Conservation (phyloP, 139 green algal genomes). For the Astrephomene gubernaculifera region DNA sequence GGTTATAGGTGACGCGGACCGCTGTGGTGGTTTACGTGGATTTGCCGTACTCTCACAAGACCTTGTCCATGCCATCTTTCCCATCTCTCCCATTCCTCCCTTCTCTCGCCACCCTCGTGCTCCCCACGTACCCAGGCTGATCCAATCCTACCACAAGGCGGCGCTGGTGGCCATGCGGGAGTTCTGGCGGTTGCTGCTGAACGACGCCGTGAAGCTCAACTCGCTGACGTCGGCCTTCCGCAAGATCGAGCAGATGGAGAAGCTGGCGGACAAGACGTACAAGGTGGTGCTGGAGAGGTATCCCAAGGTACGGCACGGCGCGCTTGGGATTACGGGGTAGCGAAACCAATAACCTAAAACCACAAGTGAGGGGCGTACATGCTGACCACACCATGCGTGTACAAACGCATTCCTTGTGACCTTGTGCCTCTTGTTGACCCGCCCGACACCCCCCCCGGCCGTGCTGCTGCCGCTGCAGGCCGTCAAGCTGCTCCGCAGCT, state of each 20-base stretch:
- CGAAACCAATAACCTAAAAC: too few species aligned
- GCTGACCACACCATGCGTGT: too few species aligned
- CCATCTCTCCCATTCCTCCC: background rate
- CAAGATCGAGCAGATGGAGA: constrained; percentile 51
- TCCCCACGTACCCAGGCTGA: constrained; percentile 11
- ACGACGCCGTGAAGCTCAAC: constrained; percentile 47
- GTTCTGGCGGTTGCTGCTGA: constrained; percentile 62
- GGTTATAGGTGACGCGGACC: too few species aligned
- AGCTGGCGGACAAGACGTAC: constrained; percentile 47
- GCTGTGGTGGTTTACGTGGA: too few species aligned
- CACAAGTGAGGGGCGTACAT: too few species aligned
- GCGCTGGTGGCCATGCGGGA: constrained; percentile 57
- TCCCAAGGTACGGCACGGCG: constrained; percentile 44
- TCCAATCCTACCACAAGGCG: constrained; percentile 61
- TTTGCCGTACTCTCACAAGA: too few species aligned
- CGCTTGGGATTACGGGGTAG: too few species aligned
- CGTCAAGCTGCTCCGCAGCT: constrained; percentile 52
- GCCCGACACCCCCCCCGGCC: background rate
- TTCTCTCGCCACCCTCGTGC: too few species aligned
- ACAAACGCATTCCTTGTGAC: too few species aligned
- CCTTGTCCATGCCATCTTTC: too few species aligned
- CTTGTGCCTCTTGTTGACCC: too few species aligned
- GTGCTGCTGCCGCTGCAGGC: background rate
- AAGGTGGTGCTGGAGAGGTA: constrained; percentile 52
- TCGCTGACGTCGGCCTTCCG: constrained; percentile 32